Evolutionary conservation across 169 alveolate species (phyloP).

Genomic region (Plasmodium gallinaceum): DNA sequence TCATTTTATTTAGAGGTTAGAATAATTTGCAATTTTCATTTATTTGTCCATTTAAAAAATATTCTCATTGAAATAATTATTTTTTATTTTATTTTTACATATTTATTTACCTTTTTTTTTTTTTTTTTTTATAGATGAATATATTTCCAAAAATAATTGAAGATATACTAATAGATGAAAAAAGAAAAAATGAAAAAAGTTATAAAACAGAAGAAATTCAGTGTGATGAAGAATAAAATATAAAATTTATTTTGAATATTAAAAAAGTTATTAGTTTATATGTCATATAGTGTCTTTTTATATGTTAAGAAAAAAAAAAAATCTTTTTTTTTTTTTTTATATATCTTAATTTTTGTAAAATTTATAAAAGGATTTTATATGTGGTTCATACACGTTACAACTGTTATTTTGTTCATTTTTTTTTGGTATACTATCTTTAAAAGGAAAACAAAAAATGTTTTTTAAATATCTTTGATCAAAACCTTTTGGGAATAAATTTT

Average conservation of each 20-base stretch:
- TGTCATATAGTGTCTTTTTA: not conserved
- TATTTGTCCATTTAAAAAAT: not conserved
- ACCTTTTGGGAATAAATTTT: slow-evolving; percentile 89
- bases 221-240: slow-evolving; percentile 61
- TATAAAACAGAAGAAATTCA: slow-evolving; percentile 61
- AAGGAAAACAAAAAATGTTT: slow-evolving; percentile 86
- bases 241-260: not conserved
- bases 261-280: not conserved
- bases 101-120: not conserved
- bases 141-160: slow-evolving; percentile 48
- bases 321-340: not conserved
- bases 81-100: not conserved
- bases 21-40: not conserved
- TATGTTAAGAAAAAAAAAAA: not conserved
- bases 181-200: slow-evolving; percentile 7
- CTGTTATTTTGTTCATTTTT: not conserved
- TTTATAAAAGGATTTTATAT: slow-evolving; percentile 67
- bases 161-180: slow-evolving; percentile 51
- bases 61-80: not conserved
- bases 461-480: slow-evolving; percentile 90
- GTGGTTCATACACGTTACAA: slow-evolving; percentile 22
- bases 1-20: slow-evolving; percentile 68
- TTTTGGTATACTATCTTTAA: slow-evolving; percentile 72
- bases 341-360: slow-evolving; percentile 43
- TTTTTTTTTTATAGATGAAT: slow-evolving; percentile 51